A percentile compares a stretch with the other conserved stretches of the same genome.
Evolutionary conservation across 352 stramenopile species (phyloP).

Genomic region (Aphanomyces euteiches): DNA sequence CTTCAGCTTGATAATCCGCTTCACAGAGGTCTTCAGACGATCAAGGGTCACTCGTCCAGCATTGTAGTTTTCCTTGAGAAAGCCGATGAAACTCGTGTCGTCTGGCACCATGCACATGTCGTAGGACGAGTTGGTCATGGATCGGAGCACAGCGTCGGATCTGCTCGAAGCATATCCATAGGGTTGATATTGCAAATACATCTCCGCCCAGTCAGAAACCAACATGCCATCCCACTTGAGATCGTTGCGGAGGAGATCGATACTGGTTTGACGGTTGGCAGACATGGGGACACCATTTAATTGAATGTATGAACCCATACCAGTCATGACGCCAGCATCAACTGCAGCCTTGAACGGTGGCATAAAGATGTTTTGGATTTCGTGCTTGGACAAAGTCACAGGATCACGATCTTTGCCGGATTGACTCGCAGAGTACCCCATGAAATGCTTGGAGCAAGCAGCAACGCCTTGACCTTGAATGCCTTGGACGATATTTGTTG

Average conservation of each 20-base stretch:
- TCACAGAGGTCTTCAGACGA: conserved; percentile 54
- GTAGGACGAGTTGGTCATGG: conserved; percentile 75
- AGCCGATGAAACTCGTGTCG: conserved; percentile 58
- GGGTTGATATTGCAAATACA: conserved; percentile 79
- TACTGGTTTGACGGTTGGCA: conserved; percentile 64
- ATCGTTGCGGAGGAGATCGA: conserved; percentile 76
- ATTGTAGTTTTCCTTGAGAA: conserved; percentile 47
- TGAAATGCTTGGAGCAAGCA: conserved; percentile 58
- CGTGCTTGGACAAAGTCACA: conserved; percentile 68
- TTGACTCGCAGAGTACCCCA: conserved; percentile 37
- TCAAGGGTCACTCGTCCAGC: neutral
- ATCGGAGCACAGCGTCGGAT: conserved; percentile 58
- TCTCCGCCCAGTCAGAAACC: conserved; percentile 92
- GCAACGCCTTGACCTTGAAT: conserved; percentile 39
- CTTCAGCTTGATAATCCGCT: conserved; percentile 70
- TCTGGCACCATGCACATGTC: conserved; percentile 90
- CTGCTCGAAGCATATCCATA: conserved; percentile 46
- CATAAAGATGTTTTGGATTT: conserved; percentile 80
- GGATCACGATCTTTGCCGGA: conserved; percentile 73
- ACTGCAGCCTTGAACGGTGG: conserved; percentile 81
- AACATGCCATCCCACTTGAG: conserved; percentile 85
- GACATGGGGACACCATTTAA: conserved; percentile 89
- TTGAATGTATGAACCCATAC: conserved; percentile 93
- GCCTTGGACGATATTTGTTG: conserved; percentile 41
- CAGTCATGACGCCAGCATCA: conserved; percentile 71